A percentile compares a stretch with the other conserved stretches of the same genome.
These are phyloP conservation scores for Maudiozyma humilis DNA, from an alignment of 1,139 yeast species.

Conservation along the genomic window DNA sequence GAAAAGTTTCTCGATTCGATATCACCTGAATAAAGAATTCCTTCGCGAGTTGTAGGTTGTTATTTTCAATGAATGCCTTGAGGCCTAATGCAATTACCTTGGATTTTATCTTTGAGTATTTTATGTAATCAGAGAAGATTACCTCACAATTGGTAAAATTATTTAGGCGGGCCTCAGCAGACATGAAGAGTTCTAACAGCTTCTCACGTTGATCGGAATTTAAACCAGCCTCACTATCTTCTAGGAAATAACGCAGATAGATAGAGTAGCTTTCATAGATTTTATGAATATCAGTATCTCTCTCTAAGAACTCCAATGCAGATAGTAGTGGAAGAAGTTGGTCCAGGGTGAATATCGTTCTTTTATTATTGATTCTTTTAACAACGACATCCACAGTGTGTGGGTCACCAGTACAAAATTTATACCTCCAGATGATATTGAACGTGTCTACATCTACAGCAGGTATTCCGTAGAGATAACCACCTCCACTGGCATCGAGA, in stretches of 20 bases:
- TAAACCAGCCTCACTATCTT: conserved; percentile 4
- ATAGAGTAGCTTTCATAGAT: conserved; percentile 14
- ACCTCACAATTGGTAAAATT: conserved; percentile 21
- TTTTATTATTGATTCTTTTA: conserved; percentile 8
- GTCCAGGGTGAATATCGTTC: conserved; percentile 12
- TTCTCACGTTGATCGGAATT: neutral
- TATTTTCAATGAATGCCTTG: conserved; percentile 23
- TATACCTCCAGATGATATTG: conserved; percentile 10
- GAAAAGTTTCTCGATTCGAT: conserved; percentile 25
- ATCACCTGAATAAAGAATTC: conserved; percentile 27
- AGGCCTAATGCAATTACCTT: conserved; percentile 22
- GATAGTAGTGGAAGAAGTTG: conserved; percentile 17
- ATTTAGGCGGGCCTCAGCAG: conserved; percentile 16
- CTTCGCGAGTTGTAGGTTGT: conserved; percentile 26
- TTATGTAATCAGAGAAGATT: conserved; percentile 25
- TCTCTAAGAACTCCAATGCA: conserved; percentile 11
- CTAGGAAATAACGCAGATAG: conserved; percentile 7
- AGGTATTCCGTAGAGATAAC: conserved; percentile 7
- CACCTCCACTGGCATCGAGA: conserved; percentile 2
- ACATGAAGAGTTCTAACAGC: conserved; percentile 16
- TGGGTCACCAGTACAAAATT: conserved; percentile 15
- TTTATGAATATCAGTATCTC: conserved; percentile 19
- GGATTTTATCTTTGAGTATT: conserved; percentile 17
- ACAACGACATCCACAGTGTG: conserved; percentile 11
- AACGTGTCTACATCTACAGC: conserved; percentile 13